Evolutionary conservation across 2,329 filamentous ascomycete genomes (phyloP).

Genomic region (Dothistroma septosporum): DNA sequence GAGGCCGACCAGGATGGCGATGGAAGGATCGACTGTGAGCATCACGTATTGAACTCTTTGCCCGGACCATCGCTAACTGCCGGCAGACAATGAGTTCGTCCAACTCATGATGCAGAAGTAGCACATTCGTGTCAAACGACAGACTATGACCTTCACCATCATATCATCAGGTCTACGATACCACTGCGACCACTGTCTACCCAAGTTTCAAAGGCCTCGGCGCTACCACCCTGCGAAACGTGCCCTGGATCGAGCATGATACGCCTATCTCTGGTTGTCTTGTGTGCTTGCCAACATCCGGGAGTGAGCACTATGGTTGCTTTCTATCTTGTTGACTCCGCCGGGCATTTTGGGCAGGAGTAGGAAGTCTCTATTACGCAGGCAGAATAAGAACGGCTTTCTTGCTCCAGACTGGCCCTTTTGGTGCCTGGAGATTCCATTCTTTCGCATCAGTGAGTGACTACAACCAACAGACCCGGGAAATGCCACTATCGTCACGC

Average conservation of each 20-base stretch:
- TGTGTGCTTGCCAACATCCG: background rate
- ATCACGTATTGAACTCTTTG: background rate
- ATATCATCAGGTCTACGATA: background rate
- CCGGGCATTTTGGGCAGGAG: background rate
- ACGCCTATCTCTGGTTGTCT: background rate
- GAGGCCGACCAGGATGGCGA: constrained; percentile 63
- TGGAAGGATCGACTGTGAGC: constrained; percentile 60
- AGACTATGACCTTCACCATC: background rate
- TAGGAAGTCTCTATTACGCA: constrained; percentile 1
- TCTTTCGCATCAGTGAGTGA: too few species aligned
- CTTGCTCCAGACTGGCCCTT: background rate
- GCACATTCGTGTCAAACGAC: background rate
- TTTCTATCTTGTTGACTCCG: background rate
- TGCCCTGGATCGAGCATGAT: background rate
- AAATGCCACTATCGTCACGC: too few species aligned
- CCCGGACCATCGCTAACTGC: background rate
- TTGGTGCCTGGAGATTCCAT: too few species aligned
- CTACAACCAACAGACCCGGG: too few species aligned
- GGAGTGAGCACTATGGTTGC: background rate
- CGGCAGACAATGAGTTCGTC: constrained; percentile 53
- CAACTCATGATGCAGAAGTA: constrained; percentile 57
- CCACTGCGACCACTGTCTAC: background rate
- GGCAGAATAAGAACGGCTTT: background rate
- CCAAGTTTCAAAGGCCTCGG: background rate
- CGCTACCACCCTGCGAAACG: background rate